Conservation (phyloP, 495 filamentous ascomycete species). For the Neurospora sp. region DNA sequence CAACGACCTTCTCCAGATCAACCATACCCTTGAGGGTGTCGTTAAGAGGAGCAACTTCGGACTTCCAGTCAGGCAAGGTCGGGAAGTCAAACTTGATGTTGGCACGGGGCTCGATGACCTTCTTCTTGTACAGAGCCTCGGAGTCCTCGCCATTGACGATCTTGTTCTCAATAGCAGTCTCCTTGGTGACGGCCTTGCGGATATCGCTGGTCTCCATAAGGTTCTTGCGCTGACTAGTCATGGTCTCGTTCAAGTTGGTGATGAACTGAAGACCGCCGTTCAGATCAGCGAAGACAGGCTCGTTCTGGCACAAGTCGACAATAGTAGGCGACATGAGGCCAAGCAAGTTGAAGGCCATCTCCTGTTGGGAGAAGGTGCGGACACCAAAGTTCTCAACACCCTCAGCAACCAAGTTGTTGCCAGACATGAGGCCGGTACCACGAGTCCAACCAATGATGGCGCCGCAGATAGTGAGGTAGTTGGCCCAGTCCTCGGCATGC, state of each 20-base stretch:
- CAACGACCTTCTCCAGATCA: conserved; percentile 93
- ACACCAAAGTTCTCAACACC: conserved; percentile 94
- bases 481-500: conserved; percentile 95
- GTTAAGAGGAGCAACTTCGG: conserved; percentile 81
- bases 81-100: conserved; percentile 98
- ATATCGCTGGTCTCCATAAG: conserved; percentile 93
- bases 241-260: conserved; percentile 88
- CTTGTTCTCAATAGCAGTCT: conserved; percentile 95
- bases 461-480: conserved; percentile 97
- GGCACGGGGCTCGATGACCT: conserved; percentile 82
- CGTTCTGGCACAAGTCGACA: conserved; percentile 88
- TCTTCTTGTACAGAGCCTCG: conserved; percentile 88
- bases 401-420: conserved; percentile 96
- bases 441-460: conserved; percentile 99
- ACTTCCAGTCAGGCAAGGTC: conserved; percentile 77
- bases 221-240: conserved; percentile 80
- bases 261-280: conserved; percentile 98
- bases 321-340: conserved; percentile 92
- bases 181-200: conserved; percentile 84
- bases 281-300: conserved; percentile 93
- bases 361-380: conserved; percentile 95
- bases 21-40: conserved; percentile 91
- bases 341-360: conserved; percentile 98
- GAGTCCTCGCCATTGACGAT: conserved; percentile 90
- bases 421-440: conserved; percentile 94